These are phyloP conservation scores for Chalciporus piperatoides DNA, from an alignment of 1,284 basidiomycete species.

Conservation along the genomic window DNA sequence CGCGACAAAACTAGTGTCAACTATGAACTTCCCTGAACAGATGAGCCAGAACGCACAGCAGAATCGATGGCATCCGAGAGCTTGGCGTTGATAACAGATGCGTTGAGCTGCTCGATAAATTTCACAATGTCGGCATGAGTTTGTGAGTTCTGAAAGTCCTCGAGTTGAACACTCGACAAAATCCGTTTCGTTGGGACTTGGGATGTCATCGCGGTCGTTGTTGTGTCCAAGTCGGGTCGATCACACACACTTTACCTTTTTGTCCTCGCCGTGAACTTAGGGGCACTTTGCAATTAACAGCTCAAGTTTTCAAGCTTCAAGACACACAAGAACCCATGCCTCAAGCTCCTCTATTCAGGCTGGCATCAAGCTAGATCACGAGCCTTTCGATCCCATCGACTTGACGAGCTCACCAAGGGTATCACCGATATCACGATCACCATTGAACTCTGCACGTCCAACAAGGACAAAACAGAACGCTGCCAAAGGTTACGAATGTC, in stretches of 20 bases:
- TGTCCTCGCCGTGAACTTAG: no score
- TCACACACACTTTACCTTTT: no score
- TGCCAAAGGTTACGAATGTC: constrained; percentile 14
- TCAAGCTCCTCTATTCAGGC: no score
- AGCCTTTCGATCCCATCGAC: no score
- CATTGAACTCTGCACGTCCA: no score
- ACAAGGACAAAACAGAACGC: no score
- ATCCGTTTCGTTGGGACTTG: constrained; percentile 67
- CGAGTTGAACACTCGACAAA: constrained; percentile 74
- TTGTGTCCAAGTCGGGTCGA: constrained; percentile 2
- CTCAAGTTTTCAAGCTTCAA: no score
- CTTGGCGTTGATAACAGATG: constrained; percentile 72
- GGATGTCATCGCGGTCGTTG: constrained; percentile 26
- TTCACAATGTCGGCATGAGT: constrained; percentile 70
- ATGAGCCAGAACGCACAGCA: constrained; percentile 42
- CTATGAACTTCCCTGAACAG: constrained; percentile 4
- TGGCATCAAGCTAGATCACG: no score
- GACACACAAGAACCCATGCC: no score
- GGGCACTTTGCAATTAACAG: no score
- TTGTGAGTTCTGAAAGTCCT: constrained; percentile 75
- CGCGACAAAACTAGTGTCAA: constrained; percentile 8
- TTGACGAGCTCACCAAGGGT: no score
- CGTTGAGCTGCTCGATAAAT: constrained; percentile 79
- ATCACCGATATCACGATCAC: no score
- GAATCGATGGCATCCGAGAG: constrained; percentile 62